Evolutionary conservation across 768 basidiomycete species (phyloP), one percentile per base, ranked within the genome.

Genomic region (Gloeophyllum trabeum): DNA sequence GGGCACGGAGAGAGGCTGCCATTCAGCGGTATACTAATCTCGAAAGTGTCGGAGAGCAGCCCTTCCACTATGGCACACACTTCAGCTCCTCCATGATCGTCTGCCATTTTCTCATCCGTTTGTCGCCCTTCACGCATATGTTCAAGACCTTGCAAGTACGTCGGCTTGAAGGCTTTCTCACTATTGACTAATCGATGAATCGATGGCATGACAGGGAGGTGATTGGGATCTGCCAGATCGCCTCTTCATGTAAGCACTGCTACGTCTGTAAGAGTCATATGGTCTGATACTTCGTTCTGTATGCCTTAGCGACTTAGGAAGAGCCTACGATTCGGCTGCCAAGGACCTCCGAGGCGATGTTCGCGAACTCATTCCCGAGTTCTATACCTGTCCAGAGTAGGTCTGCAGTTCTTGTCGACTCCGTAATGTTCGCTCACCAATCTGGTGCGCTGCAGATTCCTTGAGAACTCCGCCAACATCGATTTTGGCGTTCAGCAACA

Each of bases 1-100:
- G 73, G 3, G 76, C 71, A 21, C 75, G 92, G 4, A 64, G 75
- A 25, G 81, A 84, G 45, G 82, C 85, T 4, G 92, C 93, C 1
- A 65, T 69, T 38, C 75, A 73, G 25, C 74, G 90, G 32, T 93
- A 92, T 50, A 59, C 61, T 24, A 86, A 81, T 48, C 67, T 93
- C 7, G 60, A 79, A 51, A 79, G 87, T 46, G 83, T 94, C 2
- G 83, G 61, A 5, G 92, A 97, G 61, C 73, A 76, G 25, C 92
- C 92, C 0, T 94, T 94, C 60, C 86, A 90, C 54, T 91, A 89
- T 47, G 86, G 93, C 34, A 96, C 93, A 0, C 93, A 97, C 56
- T 97, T 92, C 54, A 89, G 86, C 54, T 93, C 90, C 6, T 93
- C 90, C 2, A 96, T 96, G 92, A 94, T 91, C 45, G 87, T 92